A percentile compares a stretch with the other conserved stretches of the same genome.
Evolutionary conservation across 257 asterid species (phyloP).

Genomic region (Solanum pennellii): DNA sequence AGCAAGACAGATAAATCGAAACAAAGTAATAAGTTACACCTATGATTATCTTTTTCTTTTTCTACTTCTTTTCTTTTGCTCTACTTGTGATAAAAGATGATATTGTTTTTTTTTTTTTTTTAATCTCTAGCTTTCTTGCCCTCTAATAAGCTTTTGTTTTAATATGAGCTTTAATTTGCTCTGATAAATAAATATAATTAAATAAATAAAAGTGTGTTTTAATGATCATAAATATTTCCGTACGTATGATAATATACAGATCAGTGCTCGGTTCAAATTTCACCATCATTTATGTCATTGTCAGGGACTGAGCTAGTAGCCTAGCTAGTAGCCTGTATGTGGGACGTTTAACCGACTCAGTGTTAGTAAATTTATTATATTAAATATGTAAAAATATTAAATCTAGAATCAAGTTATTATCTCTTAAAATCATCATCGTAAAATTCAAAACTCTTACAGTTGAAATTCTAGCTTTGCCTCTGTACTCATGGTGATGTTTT

Average conservation of each 20-base stretch:
- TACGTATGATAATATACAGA: neutral
- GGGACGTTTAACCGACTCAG: fast-evolving
- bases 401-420: neutral
- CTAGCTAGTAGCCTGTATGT: neutral
- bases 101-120: neutral
- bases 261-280: neutral
- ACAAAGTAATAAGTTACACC: neutral
- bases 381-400: neutral
- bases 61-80: neutral
- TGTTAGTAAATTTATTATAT: neutral
- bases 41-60: neutral
- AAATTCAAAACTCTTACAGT: neutral
- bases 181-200: neutral
- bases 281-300: neutral
- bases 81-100: neutral
- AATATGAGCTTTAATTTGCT: neutral
- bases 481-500: neutral
- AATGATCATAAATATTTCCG: neutral
- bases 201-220: neutral
- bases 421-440: neutral
- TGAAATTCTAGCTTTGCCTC: neutral
- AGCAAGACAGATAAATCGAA: neutral
- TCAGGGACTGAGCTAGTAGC: neutral
- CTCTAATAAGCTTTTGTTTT: neutral
- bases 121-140: neutral